Evolutionary conservation across 2,329 filamentous ascomycete genomes (phyloP).

Genomic region (Aspergillus cejpii): DNA sequence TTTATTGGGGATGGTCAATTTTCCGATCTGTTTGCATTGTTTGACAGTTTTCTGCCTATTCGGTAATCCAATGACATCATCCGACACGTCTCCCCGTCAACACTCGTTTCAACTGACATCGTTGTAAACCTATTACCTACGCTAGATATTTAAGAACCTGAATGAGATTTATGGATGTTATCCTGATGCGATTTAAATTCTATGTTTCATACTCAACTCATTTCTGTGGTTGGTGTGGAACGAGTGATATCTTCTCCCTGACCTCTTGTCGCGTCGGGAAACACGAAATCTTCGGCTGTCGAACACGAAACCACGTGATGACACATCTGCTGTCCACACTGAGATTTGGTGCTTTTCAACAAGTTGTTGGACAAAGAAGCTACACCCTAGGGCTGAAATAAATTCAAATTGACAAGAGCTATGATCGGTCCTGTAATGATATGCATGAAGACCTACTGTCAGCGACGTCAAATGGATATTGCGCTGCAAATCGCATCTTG

Average conservation of each 20-base stretch:
- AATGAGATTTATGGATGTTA: not conserved
- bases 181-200: constrained; percentile 6
- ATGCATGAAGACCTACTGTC: not conserved
- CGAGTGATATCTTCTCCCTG: not conserved
- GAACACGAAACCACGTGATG: constrained; percentile 31
- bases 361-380: not conserved
- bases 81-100: constrained; percentile 22
- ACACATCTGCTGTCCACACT: constrained; percentile 1
- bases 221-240: not conserved
- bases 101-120: not conserved
- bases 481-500: not conserved
- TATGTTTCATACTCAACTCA: not conserved
- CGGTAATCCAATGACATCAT: constrained; percentile 22
- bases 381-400: not conserved
- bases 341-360: constrained; percentile 4
- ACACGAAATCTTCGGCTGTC: constrained; percentile 17
- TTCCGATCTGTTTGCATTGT: constrained; percentile 14
- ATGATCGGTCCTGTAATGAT: not conserved
- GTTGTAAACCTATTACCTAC: not conserved
- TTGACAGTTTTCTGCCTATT: constrained; percentile 9
- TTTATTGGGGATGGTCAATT: not conserved
- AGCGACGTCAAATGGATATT: not conserved
- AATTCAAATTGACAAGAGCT: not conserved
- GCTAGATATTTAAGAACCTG: not conserved
- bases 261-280: constrained; percentile 11